Percentiles rank a stretch among this genome's conserved stretches.
Conservation (phyloP, 2,329 filamentous ascomycete species). For the Phialemoniopsis sp. region DNA sequence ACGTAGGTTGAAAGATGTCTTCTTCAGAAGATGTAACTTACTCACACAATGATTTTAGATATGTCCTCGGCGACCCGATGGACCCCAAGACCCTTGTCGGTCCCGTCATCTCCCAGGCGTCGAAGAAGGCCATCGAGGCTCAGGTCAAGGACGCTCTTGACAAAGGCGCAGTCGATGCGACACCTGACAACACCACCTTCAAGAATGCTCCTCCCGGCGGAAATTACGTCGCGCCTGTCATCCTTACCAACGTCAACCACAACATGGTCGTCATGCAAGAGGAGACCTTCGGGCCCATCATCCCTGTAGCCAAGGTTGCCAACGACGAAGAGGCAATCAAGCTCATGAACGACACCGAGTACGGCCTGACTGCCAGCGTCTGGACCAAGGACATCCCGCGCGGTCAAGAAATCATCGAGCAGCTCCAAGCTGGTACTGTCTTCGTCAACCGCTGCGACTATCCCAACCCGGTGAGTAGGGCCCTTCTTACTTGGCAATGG, state of each 20-base stretch:
- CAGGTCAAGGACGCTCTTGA: constrained; percentile 80
- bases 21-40: too few relatives aligned
- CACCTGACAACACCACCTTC: constrained; percentile 78
- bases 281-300: constrained; percentile 92
- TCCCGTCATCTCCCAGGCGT: constrained; percentile 79
- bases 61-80: constrained; percentile 84
- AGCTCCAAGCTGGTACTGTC: constrained; percentile 88
- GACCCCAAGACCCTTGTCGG: constrained; percentile 78
- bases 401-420: constrained; percentile 72
- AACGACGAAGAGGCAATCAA: constrained; percentile 77
- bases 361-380: constrained; percentile 92
- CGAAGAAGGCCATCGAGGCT: constrained; percentile 69
- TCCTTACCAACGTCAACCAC: constrained; percentile 77
- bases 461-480: constrained; percentile 71
- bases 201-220: constrained; percentile 67
- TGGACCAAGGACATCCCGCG: constrained; percentile 85
- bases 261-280: constrained; percentile 86
- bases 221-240: constrained; percentile 84
- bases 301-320: constrained; percentile 83
- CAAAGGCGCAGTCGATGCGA: constrained; percentile 80
- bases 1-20: too few relatives aligned
- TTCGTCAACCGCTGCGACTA: constrained; percentile 95
- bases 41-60: too few relatives aligned
- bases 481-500: constrained; percentile 5
- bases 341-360: constrained; percentile 93